Evolutionary conservation across 805 yeast species (phyloP).

Genomic region (Yamadazyma sp.): DNA sequence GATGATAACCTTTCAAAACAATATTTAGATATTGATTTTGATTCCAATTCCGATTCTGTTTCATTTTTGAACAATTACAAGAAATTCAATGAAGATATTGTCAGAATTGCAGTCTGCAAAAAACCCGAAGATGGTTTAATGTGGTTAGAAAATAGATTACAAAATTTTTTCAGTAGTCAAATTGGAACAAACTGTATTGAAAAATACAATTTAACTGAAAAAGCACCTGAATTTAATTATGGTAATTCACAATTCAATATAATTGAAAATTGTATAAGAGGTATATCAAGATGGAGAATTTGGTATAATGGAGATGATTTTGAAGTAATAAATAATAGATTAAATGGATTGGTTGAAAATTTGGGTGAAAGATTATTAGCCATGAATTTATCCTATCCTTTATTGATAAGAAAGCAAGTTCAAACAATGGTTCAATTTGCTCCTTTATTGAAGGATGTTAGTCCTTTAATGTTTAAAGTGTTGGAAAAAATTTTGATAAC

Average conservation of each 20-base stretch:
- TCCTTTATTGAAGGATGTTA: slow-evolving; percentile 77
- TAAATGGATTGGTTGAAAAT: slow-evolving; percentile 57
- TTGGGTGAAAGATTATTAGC: slow-evolving; percentile 73
- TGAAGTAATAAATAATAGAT: slow-evolving; percentile 49
- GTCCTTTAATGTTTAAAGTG: slow-evolving; percentile 72
- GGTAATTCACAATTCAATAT: slow-evolving; percentile 82
- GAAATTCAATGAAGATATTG: slow-evolving; percentile 85
- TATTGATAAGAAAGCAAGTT: slow-evolving; percentile 76
- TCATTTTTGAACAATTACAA: slow-evolving; percentile 77
- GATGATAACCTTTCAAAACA: slow-evolving; percentile 63
- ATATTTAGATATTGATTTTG: slow-evolving; percentile 83
- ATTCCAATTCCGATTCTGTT: slow-evolving; percentile 73
- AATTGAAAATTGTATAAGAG: slow-evolving; percentile 86
- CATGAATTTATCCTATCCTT: slow-evolving; percentile 75
- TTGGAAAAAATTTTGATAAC: slow-evolving; percentile 81
- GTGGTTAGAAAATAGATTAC: slow-evolving; percentile 77
- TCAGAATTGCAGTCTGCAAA: slow-evolving; percentile 82
- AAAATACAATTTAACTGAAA: slow-evolving; percentile 51
- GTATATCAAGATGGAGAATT: slow-evolving; percentile 91
- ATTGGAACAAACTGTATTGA: slow-evolving; percentile 64
- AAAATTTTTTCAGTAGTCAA: slow-evolving; percentile 66
- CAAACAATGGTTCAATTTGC: slow-evolving; percentile 94
- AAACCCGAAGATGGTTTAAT: slow-evolving; percentile 75
- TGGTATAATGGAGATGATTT: slow-evolving; percentile 71
- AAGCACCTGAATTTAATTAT: slow-evolving; percentile 63